Evolutionary conservation across 2,329 filamentous ascomycete genomes (phyloP).

Genomic region (Penicillium sp.): DNA sequence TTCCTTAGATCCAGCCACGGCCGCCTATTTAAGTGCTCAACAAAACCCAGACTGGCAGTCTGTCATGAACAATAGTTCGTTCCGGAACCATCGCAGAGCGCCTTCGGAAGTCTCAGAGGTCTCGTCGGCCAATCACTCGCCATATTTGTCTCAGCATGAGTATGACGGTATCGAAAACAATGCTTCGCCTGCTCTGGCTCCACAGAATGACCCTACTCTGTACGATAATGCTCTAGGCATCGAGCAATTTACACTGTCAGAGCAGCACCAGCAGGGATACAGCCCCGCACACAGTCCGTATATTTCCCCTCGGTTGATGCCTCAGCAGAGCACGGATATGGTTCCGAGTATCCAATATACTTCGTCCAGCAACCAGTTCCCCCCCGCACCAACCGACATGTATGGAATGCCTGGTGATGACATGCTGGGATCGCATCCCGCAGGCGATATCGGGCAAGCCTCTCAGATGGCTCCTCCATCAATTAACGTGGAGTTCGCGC

Average conservation of each 20-base stretch:
- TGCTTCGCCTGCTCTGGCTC: constrained; percentile 76
- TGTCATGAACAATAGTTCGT: constrained; percentile 58
- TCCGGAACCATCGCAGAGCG: constrained; percentile 78
- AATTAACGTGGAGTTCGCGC: constrained; percentile 92
- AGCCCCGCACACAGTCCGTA: constrained; percentile 74
- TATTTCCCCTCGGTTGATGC: constrained; percentile 63
- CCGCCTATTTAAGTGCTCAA: constrained; percentile 57
- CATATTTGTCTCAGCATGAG: constrained; percentile 76
- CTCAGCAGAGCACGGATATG: constrained; percentile 72
- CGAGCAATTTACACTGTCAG: constrained; percentile 77
- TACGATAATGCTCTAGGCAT: constrained; percentile 80
- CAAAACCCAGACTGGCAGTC: constrained; percentile 59
- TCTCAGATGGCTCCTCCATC: constrained; percentile 86
- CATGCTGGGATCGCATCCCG: constrained; percentile 50
- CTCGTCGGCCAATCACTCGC: constrained; percentile 80
- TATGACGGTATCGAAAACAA: constrained; percentile 71
- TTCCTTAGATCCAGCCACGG: constrained; percentile 62
- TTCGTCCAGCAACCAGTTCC: constrained; percentile 52
- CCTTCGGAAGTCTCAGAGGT: constrained; percentile 94
- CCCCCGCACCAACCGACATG: constrained; percentile 50
- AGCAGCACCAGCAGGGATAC: constrained; percentile 55
- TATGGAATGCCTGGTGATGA: constrained; percentile 54
- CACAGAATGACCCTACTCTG: constrained; percentile 69
- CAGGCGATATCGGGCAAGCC: constrained; percentile 65
- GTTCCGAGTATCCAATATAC: constrained; percentile 46